Evolutionary conservation across 129 eudicot species (phyloP), one percentile per base, ranked within the genome.

Genomic region (Gnaphalium uliginosum): DNA sequence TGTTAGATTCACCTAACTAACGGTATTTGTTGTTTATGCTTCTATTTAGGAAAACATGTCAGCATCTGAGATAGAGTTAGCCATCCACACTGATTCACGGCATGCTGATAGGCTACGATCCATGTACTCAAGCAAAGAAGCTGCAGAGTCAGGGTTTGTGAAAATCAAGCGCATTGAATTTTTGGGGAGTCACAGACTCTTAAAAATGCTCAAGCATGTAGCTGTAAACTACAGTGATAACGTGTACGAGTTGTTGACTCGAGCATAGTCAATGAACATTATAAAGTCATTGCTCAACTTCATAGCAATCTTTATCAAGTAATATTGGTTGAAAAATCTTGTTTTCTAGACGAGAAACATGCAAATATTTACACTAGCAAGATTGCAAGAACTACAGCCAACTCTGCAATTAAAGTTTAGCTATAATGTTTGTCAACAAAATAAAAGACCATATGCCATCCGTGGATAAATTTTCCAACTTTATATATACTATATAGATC

Each of bases 81-180:
- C 98, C 1, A 86, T 93, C 79, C 95, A 93, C 85, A 89, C 96
- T 1, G 99, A 95, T 74, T 95, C 99, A 21, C 82, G 90, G 72
- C 94, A 95, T 74, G 95, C 96, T 29, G 97, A 95, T 70, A 77
- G 85, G 63, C 89, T 95, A 25, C 81, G 99, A 76, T 86, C 87
- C 46, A 29, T 79, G 33, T 95, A 91, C 83, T 84, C 93, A 9
- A 83, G 89, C 75, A 86, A 86, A 68, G 90, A 82, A 73, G 77
- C 85, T 27, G 79, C 76, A 23, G 88, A 88, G 69, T 29, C 54
- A 13, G 85, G 89, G 75, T 50, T n/a, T 30, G 30, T 95, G 48
- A 82, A 79, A 73, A 86, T 87, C 74, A 95, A 87, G 75, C 90
- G 92, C 70, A 72, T 95, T 8, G 90, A 95, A 43, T 87, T 95